Base-by-base conservation (phyloP, 768 basidiomycete species). In the Austroboletus eburneus region DNA sequence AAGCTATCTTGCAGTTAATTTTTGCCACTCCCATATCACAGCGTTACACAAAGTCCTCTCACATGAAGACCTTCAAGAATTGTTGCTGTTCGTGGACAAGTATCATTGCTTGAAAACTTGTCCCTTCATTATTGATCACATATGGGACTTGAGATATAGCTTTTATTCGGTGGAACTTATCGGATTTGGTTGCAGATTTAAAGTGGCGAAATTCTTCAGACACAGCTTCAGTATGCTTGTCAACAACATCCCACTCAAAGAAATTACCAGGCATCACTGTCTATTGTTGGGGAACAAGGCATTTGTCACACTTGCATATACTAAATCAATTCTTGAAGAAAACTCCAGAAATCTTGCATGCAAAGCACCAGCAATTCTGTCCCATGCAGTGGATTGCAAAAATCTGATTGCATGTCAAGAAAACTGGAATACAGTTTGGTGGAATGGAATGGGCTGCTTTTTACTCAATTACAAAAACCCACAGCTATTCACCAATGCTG, bases 361-460 rank as follows among this genome's bases (percentile, higher is more conserved):
- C 5, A 12, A 27, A 27, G 27, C 5, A 12, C 27, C 12, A 27
- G 7, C 27, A 27, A 6, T 27, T 6, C 5, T 12, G 5, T 5
- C 12, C 12, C 27, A 27, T 27, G 27, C 27, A 27, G 12, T 6
- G 7, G 12, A 27, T 27, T 27, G 35, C 20, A 0, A 21, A 27
- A 14, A 27, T 14, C 25, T 24, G 6, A 2, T 2, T 8, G 35
- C 9, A 5, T 44, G 35, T 12, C 12, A 20, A 27, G 35, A 37
- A 3, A 35, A 37, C 25, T 44, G 43, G 35, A 4, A 21, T 13
- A 0, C 12, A 4, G 35, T 29, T 2, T 44, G 43, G 44, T 59
- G 54, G 56, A 57, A 55, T 24, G 51, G 52, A 1, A 59, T 57
- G 50, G 56, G 50, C 1, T 29, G 45, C 0, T 59, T 46, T 21